A percentile compares a stretch with the other conserved stretches of the same genome.
These are phyloP conservation scores for Starmerella scarabaei DNA, from an alignment of 805 yeast species.

Conservation along the genomic window DNA sequence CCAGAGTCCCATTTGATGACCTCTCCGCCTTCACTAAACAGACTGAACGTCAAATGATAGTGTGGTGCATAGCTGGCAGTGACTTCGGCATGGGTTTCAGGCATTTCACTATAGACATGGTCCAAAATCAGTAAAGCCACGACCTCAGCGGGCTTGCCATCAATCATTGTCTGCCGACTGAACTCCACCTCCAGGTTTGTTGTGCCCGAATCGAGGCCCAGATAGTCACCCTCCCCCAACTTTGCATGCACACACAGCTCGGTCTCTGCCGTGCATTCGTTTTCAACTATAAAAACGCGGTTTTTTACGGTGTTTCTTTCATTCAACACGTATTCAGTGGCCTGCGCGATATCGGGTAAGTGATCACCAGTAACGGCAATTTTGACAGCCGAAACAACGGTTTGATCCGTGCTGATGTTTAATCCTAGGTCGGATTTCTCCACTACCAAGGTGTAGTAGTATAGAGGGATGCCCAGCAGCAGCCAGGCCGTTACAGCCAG, in stretches of 20 bases:
- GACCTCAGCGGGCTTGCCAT: slow-evolving; percentile 51
- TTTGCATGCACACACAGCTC: slow-evolving; percentile 33
- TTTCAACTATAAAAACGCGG: slow-evolving; percentile 5
- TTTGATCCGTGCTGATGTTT: slow-evolving; percentile 25
- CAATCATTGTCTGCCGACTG: slow-evolving; percentile 34
- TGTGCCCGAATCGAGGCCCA: slow-evolving; percentile 33
- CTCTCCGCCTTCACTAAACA: slow-evolving; percentile 46
- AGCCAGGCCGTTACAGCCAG: slow-evolving; percentile 19
- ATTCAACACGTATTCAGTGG: slow-evolving; percentile 37
- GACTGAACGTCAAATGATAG: slow-evolving; percentile 63
- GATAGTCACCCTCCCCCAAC: slow-evolving; percentile 31
- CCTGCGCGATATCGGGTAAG: slow-evolving; percentile 57
- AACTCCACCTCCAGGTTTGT: slow-evolving; percentile 33
- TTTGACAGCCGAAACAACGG: slow-evolving; percentile 22
- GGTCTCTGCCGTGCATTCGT: slow-evolving; percentile 17
- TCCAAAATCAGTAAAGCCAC: slow-evolving; percentile 41
- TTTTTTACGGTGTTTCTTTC: slow-evolving; percentile 23
- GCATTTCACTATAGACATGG: slow-evolving; percentile 30
- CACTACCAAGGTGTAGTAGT: slow-evolving; percentile 47
- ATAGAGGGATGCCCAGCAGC: slow-evolving; percentile 36
- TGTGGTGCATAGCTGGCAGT: slow-evolving; percentile 44
- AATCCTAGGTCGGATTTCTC: slow-evolving; percentile 50
- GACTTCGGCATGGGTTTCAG: slow-evolving; percentile 6
- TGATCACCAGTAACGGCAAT: slow-evolving; percentile 25
- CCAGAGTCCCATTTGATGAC: slow-evolving; percentile 67